Base-by-base conservation (phyloP, 345 rosid species). In the Ricinus communis region DNA sequence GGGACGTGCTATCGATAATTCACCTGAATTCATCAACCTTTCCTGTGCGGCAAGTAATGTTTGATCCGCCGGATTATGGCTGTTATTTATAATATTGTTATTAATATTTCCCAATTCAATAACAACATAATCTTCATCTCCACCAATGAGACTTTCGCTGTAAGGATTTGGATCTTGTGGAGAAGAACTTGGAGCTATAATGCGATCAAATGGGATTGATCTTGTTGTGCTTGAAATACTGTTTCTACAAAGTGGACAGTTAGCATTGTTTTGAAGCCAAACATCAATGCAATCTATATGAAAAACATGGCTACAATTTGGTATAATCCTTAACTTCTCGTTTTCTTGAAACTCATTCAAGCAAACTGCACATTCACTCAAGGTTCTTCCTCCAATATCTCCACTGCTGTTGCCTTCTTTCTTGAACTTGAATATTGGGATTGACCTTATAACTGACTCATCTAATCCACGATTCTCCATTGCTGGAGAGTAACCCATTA, bases 281-380 rank as follows among this genome's bases (percentile, higher is more conserved):
- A 88, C 73, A 76, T 91, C 98, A 57, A 94, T 90, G 82, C 96
- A 94, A 65, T 94, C 97, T 1, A 94, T 88, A 65, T 94, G 98
- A 53, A 94, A 94, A 50, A 90, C 85, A 78, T 94, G 98, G 78
- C 74, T 52, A 43, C 98, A 94, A 12, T 79, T 86, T 5, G 98
- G 98, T 24, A 94, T 83, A 41, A 76, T 80, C 68, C 86, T 82
- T 4, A 91, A 83, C 75, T 81, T 91, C 85, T 94, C 98, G 2
- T 90, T 84, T 58, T 90, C 96, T 62, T 84, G 86, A 73, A 93
- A 93, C 88, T 93, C 97, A 24, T 71, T 87, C 79, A 93, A 80
- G 77, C 97, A 90, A 77, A 91, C 95, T 0, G 96, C 87, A 46
- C 97, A 92, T 62, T 90, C 96, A 30, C 77, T 75, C 53, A 53